phyloP scores from a whole-genome alignment of 108 stramenopile genomes.

The Fragilaria crotonensis region DNA sequence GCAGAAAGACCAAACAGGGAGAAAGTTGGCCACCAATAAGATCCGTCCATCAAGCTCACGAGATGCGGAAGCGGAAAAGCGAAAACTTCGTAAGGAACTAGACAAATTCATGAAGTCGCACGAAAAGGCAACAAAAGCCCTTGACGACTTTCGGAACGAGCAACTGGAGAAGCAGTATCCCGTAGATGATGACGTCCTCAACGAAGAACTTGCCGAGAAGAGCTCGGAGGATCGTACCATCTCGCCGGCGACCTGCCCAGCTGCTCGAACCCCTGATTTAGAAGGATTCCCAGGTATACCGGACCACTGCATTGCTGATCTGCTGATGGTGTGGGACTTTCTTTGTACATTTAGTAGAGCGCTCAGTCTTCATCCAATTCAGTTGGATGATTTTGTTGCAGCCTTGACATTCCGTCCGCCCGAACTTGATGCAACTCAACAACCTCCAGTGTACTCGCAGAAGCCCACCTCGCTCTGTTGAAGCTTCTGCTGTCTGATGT shows the following conservation, averaged over 20 bases:
- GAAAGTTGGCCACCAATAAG: background rate
- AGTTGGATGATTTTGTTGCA: conserved; percentile 71
- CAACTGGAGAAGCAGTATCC: conserved; percentile 36
- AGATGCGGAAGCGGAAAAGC: conserved; percentile 62
- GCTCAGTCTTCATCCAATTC: conserved; percentile 59
- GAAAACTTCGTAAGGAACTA: conserved; percentile 61
- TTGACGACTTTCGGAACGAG: conserved; percentile 68
- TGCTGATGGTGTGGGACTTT: conserved; percentile 83
- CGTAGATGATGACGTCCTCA: conserved; percentile 32
- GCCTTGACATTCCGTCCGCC: conserved; percentile 59
- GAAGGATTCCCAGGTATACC: conserved; percentile 66
- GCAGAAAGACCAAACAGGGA: conserved; percentile 4
- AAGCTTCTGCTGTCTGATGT: conserved; percentile 59
- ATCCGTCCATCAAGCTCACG: conserved; percentile 7
- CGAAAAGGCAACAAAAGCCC: conserved; percentile 43
- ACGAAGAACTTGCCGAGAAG: conserved; percentile 5
- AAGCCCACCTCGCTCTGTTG: conserved; percentile 69
- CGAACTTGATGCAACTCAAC: conserved; percentile 8
- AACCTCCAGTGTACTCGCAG: conserved; percentile 76
- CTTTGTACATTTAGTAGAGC: conserved; percentile 70
- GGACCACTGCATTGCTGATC: conserved; percentile 65
- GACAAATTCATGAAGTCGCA: conserved; percentile 59
- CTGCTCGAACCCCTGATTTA: conserved; percentile 47
- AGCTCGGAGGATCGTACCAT: background rate
- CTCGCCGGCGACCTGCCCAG: conserved; percentile 27